Percentiles rank a stretch among this genome's conserved stretches.
phyloP scores from a whole-genome alignment of 345 rosid species.

The Lagerstroemia speciosa region DNA sequence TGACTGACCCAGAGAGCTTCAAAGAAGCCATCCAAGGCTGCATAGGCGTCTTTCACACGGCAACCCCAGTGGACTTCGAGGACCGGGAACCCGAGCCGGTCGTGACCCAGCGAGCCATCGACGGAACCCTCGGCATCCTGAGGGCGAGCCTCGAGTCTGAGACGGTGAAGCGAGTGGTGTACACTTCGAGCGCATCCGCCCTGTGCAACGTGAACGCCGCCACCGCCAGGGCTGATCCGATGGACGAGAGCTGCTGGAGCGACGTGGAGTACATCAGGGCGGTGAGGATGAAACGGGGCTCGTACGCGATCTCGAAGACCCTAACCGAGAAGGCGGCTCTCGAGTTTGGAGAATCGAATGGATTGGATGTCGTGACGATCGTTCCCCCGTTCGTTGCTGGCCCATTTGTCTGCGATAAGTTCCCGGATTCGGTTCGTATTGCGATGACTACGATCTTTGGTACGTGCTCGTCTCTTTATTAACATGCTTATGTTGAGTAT shows the following conservation, averaged over 20 bases:
- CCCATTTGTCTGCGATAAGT: constrained; percentile 27
- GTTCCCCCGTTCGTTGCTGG: constrained; percentile 23
- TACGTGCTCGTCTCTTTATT: background rate
- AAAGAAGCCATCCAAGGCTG: constrained; percentile 50
- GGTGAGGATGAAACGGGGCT: too few species aligned
- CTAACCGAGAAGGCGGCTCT: constrained; percentile 23
- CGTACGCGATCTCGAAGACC: constrained; percentile 24
- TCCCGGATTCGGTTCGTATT: constrained; percentile 15
- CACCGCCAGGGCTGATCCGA: background rate
- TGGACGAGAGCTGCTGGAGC: constrained; percentile 33
- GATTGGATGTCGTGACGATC: constrained; percentile 29
- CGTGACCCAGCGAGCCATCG: constrained; percentile 34
- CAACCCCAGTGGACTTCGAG: constrained; percentile 34
- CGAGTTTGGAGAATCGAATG: constrained; percentile 21
- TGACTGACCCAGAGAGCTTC: constrained; percentile 27
- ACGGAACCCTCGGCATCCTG: constrained; percentile 44
- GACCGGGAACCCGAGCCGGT: constrained; percentile 13
- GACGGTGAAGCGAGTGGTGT: constrained; percentile 52
- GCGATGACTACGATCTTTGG: constrained; percentile 20
- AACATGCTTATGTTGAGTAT: too few species aligned
- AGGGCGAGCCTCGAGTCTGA: constrained; percentile 39
- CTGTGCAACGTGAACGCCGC: background rate
- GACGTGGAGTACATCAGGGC: constrained; percentile 13
- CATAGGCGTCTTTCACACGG: constrained; percentile 49
- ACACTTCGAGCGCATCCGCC: constrained; percentile 43